Evolutionary conservation across 179 eudicot genomes (phyloP), one percentile per base, ranked within the genome.

Genomic region (Silene noctiflora): DNA sequence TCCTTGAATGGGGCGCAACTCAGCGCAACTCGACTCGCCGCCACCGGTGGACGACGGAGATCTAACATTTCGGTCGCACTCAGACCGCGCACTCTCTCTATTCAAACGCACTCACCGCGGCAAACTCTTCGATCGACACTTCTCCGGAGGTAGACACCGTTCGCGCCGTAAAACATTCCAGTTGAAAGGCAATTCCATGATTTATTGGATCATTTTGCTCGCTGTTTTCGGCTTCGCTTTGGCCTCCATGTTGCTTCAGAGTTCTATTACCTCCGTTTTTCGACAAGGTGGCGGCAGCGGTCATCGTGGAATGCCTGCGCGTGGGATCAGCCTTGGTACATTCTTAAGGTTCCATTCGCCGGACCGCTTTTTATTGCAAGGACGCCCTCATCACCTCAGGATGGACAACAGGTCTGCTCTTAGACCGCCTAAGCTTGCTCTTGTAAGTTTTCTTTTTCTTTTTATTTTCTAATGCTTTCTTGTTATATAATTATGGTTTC

Each of bases 181-280:
- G 20, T 81, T 87, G 13, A 82, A 80, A 67, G 93, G 91, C 16
- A 83, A 85, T 73, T 85, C 93, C 14, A 11, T 85, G 80, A 79
- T 88, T 61, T 91, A 93, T 76, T 75, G 78, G 29, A 84, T 83
- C 51, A 71, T 89, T 24, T 81, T 94, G 59, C 51, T 90, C 4
- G 91, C 89, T 0, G 83, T 94, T 8, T 88, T 89, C 58, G 83
- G 77, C 17, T 92, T 94, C 31, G 92, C 91, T 21, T 70, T 89
- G 67, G 97, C 91, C 51, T 88, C 96, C 4, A 82, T 94, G 82
- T 85, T 94, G 77, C 55, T 94, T 76, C 98, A 94, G 85, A 90
- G 89, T 83, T 92, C 96, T 29, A 90, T 94, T 25, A 85, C 84
- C 17, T 79, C 86, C 68, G 84, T 88, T 71, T 84, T 89, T 33